Conservation (phyloP, 202 grass and related monocot species). For the Thinopyrum obtusiflorum region DNA sequence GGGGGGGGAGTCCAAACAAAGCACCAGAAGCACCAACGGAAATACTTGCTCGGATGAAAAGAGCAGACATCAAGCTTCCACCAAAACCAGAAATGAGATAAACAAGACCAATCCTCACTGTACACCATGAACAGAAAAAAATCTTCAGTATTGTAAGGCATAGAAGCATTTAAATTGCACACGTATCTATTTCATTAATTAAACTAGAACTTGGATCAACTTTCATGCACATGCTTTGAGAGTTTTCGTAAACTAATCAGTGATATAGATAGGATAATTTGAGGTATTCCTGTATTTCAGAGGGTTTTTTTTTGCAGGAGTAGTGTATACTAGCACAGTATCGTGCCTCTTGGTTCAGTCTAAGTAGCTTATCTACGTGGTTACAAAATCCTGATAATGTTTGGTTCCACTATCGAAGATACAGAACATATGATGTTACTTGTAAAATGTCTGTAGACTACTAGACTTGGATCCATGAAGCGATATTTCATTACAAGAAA, state of each 20-base stretch:
- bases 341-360: background rate
- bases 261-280: background rate
- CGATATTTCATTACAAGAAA: background rate
- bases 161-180: background rate
- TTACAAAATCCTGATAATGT: background rate
- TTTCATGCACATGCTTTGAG: background rate
- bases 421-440: slow-evolving; percentile 3
- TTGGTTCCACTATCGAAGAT: background rate
- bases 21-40: slow-evolving; percentile 92
- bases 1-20: too few species aligned
- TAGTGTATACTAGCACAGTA: background rate
- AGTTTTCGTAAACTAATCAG: background rate
- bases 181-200: background rate
- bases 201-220: background rate
- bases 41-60: slow-evolving; percentile 68
- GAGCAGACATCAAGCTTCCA: slow-evolving; percentile 82
- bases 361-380: background rate
- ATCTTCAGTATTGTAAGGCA: background rate
- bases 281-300: background rate
- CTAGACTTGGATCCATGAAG: background rate
- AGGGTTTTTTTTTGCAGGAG: background rate
- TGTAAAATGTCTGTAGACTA: background rate
- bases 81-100: slow-evolving; percentile 79
- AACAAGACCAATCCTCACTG: slow-evolving; percentile 73
- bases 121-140: slow-evolving; percentile 9